These are phyloP conservation scores for Gyrodon lividus DNA, from an alignment of 768 basidiomycete species.

Conservation along the genomic window DNA sequence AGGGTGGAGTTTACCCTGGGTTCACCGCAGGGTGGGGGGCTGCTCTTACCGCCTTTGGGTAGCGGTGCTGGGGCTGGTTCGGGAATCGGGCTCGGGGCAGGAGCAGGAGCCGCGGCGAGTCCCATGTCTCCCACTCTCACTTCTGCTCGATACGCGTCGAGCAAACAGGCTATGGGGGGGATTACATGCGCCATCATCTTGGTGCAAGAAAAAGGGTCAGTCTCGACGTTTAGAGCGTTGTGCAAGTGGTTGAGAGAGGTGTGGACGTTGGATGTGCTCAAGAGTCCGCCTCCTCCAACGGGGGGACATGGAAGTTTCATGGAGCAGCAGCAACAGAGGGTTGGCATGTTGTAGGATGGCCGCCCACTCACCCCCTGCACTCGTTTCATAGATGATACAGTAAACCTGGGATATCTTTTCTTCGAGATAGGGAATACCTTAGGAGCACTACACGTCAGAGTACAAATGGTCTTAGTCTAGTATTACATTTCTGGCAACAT, in stretches of 20 bases:
- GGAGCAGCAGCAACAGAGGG: conserved; percentile 41
- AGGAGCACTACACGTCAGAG: too few relatives aligned
- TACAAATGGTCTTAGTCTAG: too few relatives aligned
- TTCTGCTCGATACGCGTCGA: conserved; percentile 28
- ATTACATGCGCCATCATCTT: conserved; percentile 70
- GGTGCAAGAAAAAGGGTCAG: conserved; percentile 87
- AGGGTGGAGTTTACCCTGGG: conserved; percentile 68
- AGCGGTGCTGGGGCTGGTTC: conserved; percentile 16
- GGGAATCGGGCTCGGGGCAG: conserved; percentile 8
- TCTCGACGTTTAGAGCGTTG: conserved; percentile 78
- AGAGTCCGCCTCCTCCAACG: conserved; percentile 24
- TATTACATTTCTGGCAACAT: too few relatives aligned
- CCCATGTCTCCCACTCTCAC: conserved; percentile 26
- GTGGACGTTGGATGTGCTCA: conserved; percentile 50
- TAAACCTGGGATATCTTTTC: too few relatives aligned
- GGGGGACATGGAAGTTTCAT: conserved; percentile 38
- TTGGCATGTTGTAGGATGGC: conserved; percentile 23
- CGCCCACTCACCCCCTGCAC: too few relatives aligned
- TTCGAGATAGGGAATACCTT: too few relatives aligned
- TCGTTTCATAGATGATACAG: too few relatives aligned
- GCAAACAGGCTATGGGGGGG: conserved; percentile 26
- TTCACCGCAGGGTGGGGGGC: conserved; percentile 22
- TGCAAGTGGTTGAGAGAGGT: conserved; percentile 70
- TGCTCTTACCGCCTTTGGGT: conserved; percentile 19
- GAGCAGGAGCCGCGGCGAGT: conserved; percentile 18